Percentiles rank a stretch among this genome's conserved stretches.
These are phyloP conservation scores for Raffaelea deltoideospora DNA, from an alignment of 2,329 filamentous ascomycete species.

Conservation along the genomic window DNA sequence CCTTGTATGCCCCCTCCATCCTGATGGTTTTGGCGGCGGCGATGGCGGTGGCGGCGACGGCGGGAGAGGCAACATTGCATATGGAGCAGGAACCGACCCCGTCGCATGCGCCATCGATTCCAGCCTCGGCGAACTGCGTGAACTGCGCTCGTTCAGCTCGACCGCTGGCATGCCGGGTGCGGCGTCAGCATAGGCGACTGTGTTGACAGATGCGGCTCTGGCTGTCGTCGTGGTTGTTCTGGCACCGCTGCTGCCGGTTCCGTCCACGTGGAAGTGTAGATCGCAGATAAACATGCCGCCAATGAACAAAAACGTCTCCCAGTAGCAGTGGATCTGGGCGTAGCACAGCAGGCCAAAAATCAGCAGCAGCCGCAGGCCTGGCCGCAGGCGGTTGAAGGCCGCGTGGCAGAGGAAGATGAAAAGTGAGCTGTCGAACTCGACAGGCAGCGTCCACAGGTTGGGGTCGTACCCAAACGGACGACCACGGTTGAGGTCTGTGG, in stretches of 20 bases:
- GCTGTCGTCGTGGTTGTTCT: neutral
- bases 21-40: too few species aligned
- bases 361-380: slow-evolving; percentile 6
- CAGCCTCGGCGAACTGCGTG: too few species aligned
- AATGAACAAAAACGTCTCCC: slow-evolving; percentile 16
- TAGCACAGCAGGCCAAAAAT: slow-evolving; percentile 10
- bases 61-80: neutral
- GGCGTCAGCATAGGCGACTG: neutral
- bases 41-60: slow-evolving; percentile 15
- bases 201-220: neutral
- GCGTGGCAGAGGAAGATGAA: slow-evolving; percentile 18
- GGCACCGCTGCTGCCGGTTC: slow-evolving; percentile 23
- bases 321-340: slow-evolving; percentile 13
- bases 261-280: slow-evolving; percentile 12
- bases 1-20: too few species aligned
- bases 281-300: slow-evolving; percentile 18
- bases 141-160: too few species aligned
- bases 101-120: too few species aligned
- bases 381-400: slow-evolving; percentile 13
- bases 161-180: neutral
- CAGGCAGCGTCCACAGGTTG: slow-evolving; percentile 21
- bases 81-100: too few species aligned
- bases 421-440: slow-evolving; percentile 21
- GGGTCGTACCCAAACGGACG: slow-evolving; percentile 14
- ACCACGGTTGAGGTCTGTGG: slow-evolving; percentile 11